Percentiles rank a stretch among this genome's conserved stretches.
These are phyloP conservation scores for Zymoseptoria crescenta DNA, from an alignment of 2,329 filamentous ascomycete species.

Conservation along the genomic window DNA sequence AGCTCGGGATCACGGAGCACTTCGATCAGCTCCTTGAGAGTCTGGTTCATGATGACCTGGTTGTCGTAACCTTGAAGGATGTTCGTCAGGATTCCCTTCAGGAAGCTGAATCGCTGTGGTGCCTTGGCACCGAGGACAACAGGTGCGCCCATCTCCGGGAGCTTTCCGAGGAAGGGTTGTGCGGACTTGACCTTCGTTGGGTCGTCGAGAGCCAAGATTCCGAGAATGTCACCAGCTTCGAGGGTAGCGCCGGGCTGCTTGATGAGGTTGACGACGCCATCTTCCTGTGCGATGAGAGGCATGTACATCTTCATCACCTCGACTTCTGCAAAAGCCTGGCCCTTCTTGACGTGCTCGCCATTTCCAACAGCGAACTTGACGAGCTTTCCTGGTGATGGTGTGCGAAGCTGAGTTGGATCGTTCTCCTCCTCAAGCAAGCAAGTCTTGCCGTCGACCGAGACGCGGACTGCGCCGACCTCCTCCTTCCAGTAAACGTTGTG, in stretches of 20 bases:
- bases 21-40: slow-evolving; percentile 79
- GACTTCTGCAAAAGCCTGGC: slow-evolving; percentile 90
- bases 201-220: slow-evolving; percentile 90
- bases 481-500: slow-evolving; percentile 99
- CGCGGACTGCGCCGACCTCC: slow-evolving; percentile 86
- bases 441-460: slow-evolving; percentile 97
- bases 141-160: slow-evolving; percentile 78
- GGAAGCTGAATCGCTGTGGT: slow-evolving; percentile 72
- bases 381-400: slow-evolving; percentile 91
- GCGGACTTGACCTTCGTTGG: slow-evolving; percentile 95
- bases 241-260: slow-evolving; percentile 98
- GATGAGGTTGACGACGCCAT: slow-evolving; percentile 94
- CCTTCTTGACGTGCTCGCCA: slow-evolving; percentile 83
- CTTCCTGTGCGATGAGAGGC: slow-evolving; percentile 90
- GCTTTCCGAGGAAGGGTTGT: slow-evolving; percentile 82
- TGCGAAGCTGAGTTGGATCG: slow-evolving; percentile 91
- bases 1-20: slow-evolving; percentile 84
- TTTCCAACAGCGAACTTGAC: slow-evolving; percentile 98
- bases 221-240: slow-evolving; percentile 96
- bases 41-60: slow-evolving; percentile 86
- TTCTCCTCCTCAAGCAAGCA: slow-evolving; percentile 98
- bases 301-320: slow-evolving; percentile 99
- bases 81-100: slow-evolving; percentile 71
- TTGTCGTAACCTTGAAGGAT: slow-evolving; percentile 95
- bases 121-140: slow-evolving; percentile 87